Percentiles rank a stretch among this genome's conserved stretches.
Evolutionary conservation across 1,139 yeast species (phyloP).

Genomic region (Eremothecium gossypii): DNA sequence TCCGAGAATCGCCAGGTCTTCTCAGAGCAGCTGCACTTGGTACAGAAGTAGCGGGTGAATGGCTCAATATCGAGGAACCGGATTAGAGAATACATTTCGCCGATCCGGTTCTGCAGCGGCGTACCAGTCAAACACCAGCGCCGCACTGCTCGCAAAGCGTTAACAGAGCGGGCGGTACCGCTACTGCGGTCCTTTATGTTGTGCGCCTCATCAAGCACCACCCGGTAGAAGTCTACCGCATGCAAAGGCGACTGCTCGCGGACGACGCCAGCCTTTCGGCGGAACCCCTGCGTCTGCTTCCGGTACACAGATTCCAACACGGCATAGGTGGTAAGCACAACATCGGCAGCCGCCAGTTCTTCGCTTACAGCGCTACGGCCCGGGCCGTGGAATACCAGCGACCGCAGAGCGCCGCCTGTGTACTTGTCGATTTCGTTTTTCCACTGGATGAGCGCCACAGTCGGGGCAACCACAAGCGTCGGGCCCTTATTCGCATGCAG

Average conservation of each 20-base stretch:
- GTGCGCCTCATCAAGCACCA: constrained; percentile 94
- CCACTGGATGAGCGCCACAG: constrained; percentile 98
- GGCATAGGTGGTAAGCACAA: constrained; percentile 82
- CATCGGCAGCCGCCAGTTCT: constrained; percentile 61
- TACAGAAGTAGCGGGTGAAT: constrained; percentile 81
- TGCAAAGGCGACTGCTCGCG: constrained; percentile 75
- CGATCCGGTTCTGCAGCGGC: constrained; percentile 90
- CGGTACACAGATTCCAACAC: constrained; percentile 82
- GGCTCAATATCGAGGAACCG: constrained; percentile 79
- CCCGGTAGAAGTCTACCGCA: constrained; percentile 68
- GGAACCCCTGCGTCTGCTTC: constrained; percentile 75
- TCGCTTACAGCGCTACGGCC: constrained; percentile 50
- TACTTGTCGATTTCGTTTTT: constrained; percentile 82
- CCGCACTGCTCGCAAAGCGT: constrained; percentile 56
- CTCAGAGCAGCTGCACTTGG: constrained; percentile 76
- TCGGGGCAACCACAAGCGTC: constrained; percentile 88
- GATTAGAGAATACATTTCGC: constrained; percentile 87
- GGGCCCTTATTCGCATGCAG: constrained; percentile 65
- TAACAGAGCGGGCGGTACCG: constrained; percentile 89
- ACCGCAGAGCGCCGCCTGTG: constrained; percentile 59
- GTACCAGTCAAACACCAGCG: constrained; percentile 94
- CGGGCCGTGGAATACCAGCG: constrained; percentile 76
- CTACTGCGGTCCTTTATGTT: constrained; percentile 91
- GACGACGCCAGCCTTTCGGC: constrained; percentile 56
- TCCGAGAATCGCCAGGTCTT: constrained; percentile 77